Evolutionary conservation across 257 asterid genomes (phyloP).

Genomic region (Solanum sejunctum): DNA sequence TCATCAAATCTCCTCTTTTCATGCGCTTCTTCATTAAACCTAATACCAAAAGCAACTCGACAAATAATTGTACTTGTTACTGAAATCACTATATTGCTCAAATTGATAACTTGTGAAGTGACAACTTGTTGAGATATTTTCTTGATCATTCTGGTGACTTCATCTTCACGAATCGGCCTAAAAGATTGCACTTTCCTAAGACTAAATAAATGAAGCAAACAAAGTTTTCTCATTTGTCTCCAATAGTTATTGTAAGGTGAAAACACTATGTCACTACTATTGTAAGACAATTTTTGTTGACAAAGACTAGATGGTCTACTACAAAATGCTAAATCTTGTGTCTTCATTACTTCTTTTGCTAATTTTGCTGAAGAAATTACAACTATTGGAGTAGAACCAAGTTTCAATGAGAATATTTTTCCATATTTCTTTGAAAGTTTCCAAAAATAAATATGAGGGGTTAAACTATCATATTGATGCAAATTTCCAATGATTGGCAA

Average conservation of each 20-base stretch:
- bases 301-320: background rate
- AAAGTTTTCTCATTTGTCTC: background rate
- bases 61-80: background rate
- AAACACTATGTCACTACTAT: background rate
- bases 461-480: background rate
- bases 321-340: background rate
- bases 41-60: background rate
- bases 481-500: background rate
- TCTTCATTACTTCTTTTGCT: background rate
- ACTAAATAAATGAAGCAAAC: background rate
- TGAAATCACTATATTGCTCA: background rate
- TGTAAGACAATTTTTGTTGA: background rate
- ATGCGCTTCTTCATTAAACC: background rate
- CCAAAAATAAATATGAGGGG: background rate
- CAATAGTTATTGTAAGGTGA: background rate
- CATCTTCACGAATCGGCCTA: background rate
- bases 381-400: background rate
- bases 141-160: background rate
- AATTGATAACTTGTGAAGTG: background rate
- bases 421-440: background rate
- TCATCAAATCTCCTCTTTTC: background rate
- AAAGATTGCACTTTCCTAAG: background rate
- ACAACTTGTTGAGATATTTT: background rate
- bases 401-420: background rate
- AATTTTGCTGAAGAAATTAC: background rate